Percentiles rank a stretch among this genome's conserved stretches.
Evolutionary conservation across 345 rosid species (phyloP).

Genomic region (Limnanthes douglasii): DNA sequence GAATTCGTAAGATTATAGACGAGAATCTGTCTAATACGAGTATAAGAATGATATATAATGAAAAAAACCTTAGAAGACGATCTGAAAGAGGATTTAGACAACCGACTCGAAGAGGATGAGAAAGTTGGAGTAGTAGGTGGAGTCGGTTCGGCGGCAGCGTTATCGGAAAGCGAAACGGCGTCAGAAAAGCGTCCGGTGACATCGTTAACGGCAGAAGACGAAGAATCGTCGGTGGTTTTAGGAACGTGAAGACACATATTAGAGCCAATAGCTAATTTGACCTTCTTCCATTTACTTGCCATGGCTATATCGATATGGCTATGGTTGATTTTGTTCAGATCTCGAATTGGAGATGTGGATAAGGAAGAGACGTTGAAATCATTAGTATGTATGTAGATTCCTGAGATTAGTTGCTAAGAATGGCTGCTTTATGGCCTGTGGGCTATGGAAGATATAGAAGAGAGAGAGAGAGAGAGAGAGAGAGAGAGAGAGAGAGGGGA

Average conservation of each 20-base stretch:
- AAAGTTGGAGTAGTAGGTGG: conserved; percentile 37
- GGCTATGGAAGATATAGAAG: conserved; percentile 1
- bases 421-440: conserved; percentile 1
- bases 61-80: conserved; percentile 49
- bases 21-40: not conserved
- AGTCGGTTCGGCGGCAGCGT: conserved; percentile 9
- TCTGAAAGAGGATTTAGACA: conserved; percentile 32
- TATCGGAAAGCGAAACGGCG: conserved; percentile 22
- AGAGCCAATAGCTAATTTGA: conserved; percentile 54
- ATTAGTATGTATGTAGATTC: not conserved
- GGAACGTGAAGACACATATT: conserved; percentile 67
- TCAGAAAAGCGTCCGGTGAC: conserved; percentile 25
- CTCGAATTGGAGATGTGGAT: not conserved
- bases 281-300: conserved; percentile 85
- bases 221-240: conserved; percentile 24
- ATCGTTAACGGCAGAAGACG: conserved; percentile 10
- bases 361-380: not conserved
- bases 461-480: conserved; percentile 8
- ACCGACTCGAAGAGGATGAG: conserved; percentile 52
- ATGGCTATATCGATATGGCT: conserved; percentile 1
- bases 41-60: not conserved
- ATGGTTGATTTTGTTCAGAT: not conserved
- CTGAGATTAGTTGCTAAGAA: not conserved
- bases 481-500: conserved; percentile 11
- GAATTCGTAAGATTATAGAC: not conserved